Percentiles rank a stretch among this genome's conserved stretches.
Evolutionary conservation across 2,329 filamentous ascomycete species (phyloP).

Genomic region (Colletotrichum phormii): DNA sequence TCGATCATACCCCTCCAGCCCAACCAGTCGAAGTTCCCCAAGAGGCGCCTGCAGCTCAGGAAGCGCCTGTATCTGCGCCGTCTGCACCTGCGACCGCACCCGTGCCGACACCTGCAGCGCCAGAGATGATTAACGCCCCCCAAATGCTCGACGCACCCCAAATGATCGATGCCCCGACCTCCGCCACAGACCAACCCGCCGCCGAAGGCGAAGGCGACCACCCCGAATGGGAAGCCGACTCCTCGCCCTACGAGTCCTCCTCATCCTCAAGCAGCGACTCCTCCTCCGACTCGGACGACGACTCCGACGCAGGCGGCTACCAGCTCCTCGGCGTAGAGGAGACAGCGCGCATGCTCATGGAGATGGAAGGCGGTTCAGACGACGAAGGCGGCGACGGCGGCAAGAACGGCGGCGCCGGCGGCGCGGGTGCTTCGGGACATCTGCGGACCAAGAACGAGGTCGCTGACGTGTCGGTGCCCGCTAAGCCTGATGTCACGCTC

Average conservation of each 20-base stretch:
- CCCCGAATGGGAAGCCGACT: slow-evolving; percentile 88
- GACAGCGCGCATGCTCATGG: slow-evolving; percentile 86
- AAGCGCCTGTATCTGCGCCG: not conserved
- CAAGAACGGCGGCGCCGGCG: slow-evolving; percentile 36
- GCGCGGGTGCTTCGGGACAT: slow-evolving; percentile 54
- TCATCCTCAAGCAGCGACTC: slow-evolving; percentile 70
- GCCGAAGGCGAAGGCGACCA: slow-evolving; percentile 53
- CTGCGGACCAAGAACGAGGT: slow-evolving; percentile 87
- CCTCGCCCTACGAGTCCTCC: slow-evolving; percentile 79
- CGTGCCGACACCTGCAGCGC: slow-evolving; percentile 1
- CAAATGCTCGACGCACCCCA: not conserved
- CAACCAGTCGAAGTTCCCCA: not conserved
- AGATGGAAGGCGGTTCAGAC: slow-evolving; percentile 82
- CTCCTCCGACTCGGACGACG: slow-evolving; percentile 64
- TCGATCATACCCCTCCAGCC: slow-evolving; percentile 39
- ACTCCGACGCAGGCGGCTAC: slow-evolving; percentile 69
- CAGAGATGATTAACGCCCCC: too few relatives aligned
- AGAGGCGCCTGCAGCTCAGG: not conserved
- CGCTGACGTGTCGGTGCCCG: slow-evolving; percentile 69
- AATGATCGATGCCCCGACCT: not conserved
- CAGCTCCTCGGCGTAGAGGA: slow-evolving; percentile 84
- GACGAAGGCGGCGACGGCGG: slow-evolving; percentile 67
- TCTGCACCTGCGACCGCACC: not conserved
- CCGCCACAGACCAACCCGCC: slow-evolving; percentile 22
- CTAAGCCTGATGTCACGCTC: slow-evolving; percentile 81